These are phyloP conservation scores for Triangularia verruculosa DNA, from an alignment of 2,329 filamentous ascomycete species.

Conservation along the genomic window DNA sequence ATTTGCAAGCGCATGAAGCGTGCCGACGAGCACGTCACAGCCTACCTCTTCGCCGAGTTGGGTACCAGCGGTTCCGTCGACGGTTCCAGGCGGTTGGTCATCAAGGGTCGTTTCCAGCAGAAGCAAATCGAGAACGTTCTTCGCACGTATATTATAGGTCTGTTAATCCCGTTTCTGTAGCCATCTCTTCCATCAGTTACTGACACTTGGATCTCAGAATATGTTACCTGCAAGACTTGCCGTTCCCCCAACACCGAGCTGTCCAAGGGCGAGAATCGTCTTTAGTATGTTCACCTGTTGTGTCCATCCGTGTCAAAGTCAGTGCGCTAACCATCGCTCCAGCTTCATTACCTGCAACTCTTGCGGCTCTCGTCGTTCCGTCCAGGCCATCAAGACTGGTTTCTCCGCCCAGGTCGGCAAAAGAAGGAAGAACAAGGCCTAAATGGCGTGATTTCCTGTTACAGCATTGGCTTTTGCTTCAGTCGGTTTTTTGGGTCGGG, in stretches of 20 bases:
- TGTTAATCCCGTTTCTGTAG: conserved; percentile 35
- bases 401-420: conserved; percentile 99
- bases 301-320: neutral
- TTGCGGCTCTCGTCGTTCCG: conserved; percentile 77
- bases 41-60: conserved; percentile 96
- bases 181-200: neutral
- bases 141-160: conserved; percentile 83
- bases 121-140: conserved; percentile 98
- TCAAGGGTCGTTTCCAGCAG: conserved; percentile 99
- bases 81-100: conserved; percentile 87
- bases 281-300: conserved; percentile 52
- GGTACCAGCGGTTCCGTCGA: conserved; percentile 96
- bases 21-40: conserved; percentile 94
- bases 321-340: conserved; percentile 3
- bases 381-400: conserved; percentile 99
- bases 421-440: conserved; percentile 90
- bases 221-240: conserved; percentile 99
- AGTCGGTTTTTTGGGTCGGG: neutral
- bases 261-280: conserved; percentile 97
- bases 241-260: conserved; percentile 91
- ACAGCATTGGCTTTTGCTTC: neutral
- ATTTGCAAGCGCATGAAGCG: conserved; percentile 99
- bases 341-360: conserved; percentile 94
- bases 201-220: conserved; percentile 61
- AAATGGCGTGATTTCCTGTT: conserved; percentile 38